Percentiles rank a stretch among this genome's conserved stretches.
Conservation (phyloP, 2,329 filamentous ascomycete genomes). For the Aureobasidium sp. region DNA sequence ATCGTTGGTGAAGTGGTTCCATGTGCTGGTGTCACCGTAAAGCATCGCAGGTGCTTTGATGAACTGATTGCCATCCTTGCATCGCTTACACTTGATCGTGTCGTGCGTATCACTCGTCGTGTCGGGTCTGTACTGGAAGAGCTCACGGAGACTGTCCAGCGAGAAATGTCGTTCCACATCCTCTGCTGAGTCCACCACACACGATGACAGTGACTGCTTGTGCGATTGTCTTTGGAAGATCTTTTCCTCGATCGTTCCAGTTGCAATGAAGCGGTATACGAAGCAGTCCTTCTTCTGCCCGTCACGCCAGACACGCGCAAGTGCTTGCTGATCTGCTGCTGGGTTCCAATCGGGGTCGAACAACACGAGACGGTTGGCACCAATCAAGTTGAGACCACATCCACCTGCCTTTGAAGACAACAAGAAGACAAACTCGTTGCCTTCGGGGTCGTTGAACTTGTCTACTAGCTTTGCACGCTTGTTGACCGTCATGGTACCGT, state of each 20-base stretch:
- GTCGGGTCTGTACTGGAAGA: conserved; percentile 82
- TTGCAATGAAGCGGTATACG: conserved; percentile 98
- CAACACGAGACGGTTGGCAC: conserved; percentile 85
- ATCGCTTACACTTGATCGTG: conserved; percentile 97
- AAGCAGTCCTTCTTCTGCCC: conserved; percentile 99
- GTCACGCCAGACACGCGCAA: conserved; percentile 96
- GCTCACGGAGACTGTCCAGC: conserved; percentile 76
- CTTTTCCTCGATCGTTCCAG: conserved; percentile 96
- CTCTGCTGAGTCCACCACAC: conserved; percentile 91
- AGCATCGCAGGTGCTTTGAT: conserved; percentile 91
- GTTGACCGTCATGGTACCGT: conserved; percentile 95
- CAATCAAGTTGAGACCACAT: conserved; percentile 91
- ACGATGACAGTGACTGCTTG: conserved; percentile 93
- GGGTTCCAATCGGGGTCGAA: conserved; percentile 97
- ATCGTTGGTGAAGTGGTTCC: conserved; percentile 92
- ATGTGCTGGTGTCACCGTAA: conserved; percentile 97
- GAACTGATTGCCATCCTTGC: conserved; percentile 68
- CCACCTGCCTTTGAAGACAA: conserved; percentile 94
- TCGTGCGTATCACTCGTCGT: conserved; percentile 94
- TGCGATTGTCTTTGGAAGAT: conserved; percentile 98
- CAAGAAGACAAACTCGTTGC: conserved; percentile 87
- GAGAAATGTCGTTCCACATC: conserved; percentile 97
- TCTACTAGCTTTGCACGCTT: conserved; percentile 97
- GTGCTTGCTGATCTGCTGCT: conserved; percentile 90
- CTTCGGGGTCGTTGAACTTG: conserved; percentile 90